Percentiles rank a stretch among this genome's conserved stretches.
Conservation (phyloP, 1,284 basidiomycete species). For the Macrocystidia cucumis region DNA sequence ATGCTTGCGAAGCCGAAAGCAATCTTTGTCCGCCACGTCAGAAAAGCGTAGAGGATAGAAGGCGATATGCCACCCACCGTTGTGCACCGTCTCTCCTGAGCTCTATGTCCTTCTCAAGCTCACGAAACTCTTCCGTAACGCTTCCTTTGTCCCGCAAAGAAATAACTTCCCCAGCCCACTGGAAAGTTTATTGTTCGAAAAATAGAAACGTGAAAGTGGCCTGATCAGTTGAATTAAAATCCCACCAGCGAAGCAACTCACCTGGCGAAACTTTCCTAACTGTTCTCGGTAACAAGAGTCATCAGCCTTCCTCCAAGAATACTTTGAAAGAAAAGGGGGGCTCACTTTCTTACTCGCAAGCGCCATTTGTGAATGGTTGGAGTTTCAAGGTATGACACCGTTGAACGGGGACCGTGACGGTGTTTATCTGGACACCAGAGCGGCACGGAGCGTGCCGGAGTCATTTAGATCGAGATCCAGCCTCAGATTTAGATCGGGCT, state of each 20-base stretch:
- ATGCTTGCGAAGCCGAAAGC: constrained; percentile 50
- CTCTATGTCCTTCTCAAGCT: constrained; percentile 66
- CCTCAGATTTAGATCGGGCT: too few species aligned
- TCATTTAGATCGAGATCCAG: too few species aligned
- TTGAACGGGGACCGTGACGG: too few species aligned
- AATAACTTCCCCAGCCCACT: constrained; percentile 77
- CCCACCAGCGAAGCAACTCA: constrained; percentile 17
- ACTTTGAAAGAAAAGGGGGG: constrained; percentile 6
- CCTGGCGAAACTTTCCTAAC: constrained; percentile 64
- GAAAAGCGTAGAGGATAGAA: background rate
- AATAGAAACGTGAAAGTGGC: constrained; percentile 17
- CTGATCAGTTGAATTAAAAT: constrained; percentile 14
- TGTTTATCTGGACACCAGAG: too few species aligned
- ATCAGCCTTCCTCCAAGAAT: background rate
- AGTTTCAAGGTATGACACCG: too few species aligned
- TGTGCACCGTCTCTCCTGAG: constrained; percentile 54
- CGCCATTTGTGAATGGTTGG: background rate
- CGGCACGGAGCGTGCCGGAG: too few species aligned
- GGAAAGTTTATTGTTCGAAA: too few species aligned
- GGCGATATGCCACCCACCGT: constrained; percentile 37
- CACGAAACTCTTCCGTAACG: constrained; percentile 56
- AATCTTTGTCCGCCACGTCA: constrained; percentile 32
- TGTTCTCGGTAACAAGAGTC: constrained; percentile 15
- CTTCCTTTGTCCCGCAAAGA: constrained; percentile 63
- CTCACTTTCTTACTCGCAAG: constrained; percentile 56